Conservation (phyloP, 2,329 filamentous ascomycete genomes). For the Verticillium albo-atrum region DNA sequence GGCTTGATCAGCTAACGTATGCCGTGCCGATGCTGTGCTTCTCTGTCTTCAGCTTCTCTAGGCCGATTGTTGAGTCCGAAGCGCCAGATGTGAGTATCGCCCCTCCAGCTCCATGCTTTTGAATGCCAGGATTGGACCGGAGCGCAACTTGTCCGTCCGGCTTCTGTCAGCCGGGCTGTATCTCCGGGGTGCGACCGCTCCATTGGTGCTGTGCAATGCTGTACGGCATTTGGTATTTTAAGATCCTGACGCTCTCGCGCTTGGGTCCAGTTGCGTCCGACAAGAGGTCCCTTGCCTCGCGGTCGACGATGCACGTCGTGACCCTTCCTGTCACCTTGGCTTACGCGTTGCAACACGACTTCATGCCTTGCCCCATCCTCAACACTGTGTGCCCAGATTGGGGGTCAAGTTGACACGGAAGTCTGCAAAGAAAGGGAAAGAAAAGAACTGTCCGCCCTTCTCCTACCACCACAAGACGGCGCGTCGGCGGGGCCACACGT, state of each 20-base stretch:
- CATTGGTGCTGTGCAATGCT: neutral
- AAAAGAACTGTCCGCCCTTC: neutral
- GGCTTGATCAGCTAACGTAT: no score
- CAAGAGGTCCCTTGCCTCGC: neutral
- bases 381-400: neutral
- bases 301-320: neutral
- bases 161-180: neutral
- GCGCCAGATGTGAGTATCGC: neutral
- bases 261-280: neutral
- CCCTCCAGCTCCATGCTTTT: neutral
- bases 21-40: neutral
- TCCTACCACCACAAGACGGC: neutral
- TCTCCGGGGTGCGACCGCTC: neutral
- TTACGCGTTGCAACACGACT: neutral
- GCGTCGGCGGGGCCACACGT: neutral
- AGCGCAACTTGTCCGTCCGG: neutral
- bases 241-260: neutral
- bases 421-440: neutral
- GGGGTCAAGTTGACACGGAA: no score
- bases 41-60: neutral
- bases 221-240: neutral
- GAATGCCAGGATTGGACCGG: neutral
- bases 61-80: neutral
- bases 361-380: neutral
- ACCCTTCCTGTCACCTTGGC: neutral